phyloP scores from a whole-genome alignment of 805 yeast genomes.

The Suhomyces pyralidae region DNA sequence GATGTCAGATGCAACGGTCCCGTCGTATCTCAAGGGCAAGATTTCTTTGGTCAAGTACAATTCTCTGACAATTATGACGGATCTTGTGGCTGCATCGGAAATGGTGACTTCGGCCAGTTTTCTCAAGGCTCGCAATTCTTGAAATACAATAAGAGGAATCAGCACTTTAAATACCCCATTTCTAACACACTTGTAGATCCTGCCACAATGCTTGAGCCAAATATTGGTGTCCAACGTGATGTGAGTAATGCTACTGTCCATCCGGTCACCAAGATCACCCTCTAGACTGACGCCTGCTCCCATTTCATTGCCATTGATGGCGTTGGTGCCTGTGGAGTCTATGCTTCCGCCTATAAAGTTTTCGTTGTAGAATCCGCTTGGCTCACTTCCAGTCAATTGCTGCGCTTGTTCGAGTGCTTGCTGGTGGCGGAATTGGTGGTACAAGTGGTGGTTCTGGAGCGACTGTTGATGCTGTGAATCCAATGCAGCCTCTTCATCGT shows the following conservation, averaged over 20 bases:
- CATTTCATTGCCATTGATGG: slow-evolving; percentile 7
- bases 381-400: slow-evolving; percentile 11
- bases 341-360: slow-evolving; percentile 13
- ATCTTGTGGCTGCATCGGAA: slow-evolving; percentile 77
- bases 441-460: slow-evolving; percentile 13
- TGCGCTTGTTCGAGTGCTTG: slow-evolving; percentile 14
- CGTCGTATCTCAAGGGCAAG: slow-evolving; percentile 64
- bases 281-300: slow-evolving; percentile 11
- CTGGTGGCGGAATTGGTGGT: slow-evolving; percentile 19
- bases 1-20: slow-evolving; percentile 62
- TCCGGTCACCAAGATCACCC: slow-evolving; percentile 55
- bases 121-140: slow-evolving; percentile 68
- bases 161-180: slow-evolving; percentile 56
- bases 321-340: slow-evolving; percentile 3
- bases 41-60: slow-evolving; percentile 54
- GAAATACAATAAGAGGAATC: slow-evolving; percentile 74
- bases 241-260: slow-evolving; percentile 55
- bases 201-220: slow-evolving; percentile 80
- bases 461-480: slow-evolving; percentile 7
- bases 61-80: slow-evolving; percentile 71
- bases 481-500: slow-evolving; percentile 25
- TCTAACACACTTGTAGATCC: slow-evolving; percentile 65
- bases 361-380: slow-evolving; percentile 20
- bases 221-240: slow-evolving; percentile 73
- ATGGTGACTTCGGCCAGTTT: slow-evolving; percentile 70